These are phyloP conservation scores for Pseudogymnoascus sp. DNA, from an alignment of 2,329 filamentous ascomycete species.

Conservation along the genomic window DNA sequence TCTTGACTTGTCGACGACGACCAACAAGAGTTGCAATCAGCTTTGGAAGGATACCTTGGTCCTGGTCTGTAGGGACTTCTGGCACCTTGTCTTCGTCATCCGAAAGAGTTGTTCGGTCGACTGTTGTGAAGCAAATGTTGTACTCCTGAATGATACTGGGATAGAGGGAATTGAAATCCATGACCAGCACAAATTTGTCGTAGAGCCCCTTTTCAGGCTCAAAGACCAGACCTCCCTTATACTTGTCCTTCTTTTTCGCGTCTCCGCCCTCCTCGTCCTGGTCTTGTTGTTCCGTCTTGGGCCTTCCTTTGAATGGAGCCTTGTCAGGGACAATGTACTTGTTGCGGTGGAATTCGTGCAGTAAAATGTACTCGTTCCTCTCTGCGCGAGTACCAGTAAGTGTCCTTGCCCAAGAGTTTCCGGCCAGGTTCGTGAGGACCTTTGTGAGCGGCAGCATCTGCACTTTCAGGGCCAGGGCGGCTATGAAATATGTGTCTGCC, in stretches of 20 bases:
- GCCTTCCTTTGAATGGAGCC: constrained; percentile 67
- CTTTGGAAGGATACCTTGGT: constrained; percentile 76
- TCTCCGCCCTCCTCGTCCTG: constrained; percentile 62
- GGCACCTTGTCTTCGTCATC: constrained; percentile 84
- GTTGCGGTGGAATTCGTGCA: constrained; percentile 92
- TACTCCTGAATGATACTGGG: constrained; percentile 99
- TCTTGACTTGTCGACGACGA: constrained; percentile 86
- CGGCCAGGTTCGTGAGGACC: constrained; percentile 89
- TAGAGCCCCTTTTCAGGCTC: constrained; percentile 96
- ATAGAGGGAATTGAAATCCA: constrained; percentile 99
- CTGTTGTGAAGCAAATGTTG: constrained; percentile 99
- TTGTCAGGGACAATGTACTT: constrained; percentile 99
- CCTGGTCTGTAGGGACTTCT: constrained; percentile 70
- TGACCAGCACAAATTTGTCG: constrained; percentile 96
- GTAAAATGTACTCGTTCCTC: constrained; percentile 96
- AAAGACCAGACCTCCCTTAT: constrained; percentile 96
- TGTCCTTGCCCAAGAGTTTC: constrained; percentile 96
- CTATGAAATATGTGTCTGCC: constrained; percentile 91
- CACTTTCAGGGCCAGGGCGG: constrained; percentile 77
- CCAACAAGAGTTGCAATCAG: constrained; percentile 89
- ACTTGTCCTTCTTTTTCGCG: constrained; percentile 97
- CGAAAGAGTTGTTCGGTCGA: constrained; percentile 64
- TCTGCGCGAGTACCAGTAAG: constrained; percentile 92
- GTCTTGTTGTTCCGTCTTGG: constrained; percentile 63
- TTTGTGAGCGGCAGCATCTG: constrained; percentile 93